Conservation (phyloP, 192 early-diverging fungal genomes). For the Coemansia sp. region DNA sequence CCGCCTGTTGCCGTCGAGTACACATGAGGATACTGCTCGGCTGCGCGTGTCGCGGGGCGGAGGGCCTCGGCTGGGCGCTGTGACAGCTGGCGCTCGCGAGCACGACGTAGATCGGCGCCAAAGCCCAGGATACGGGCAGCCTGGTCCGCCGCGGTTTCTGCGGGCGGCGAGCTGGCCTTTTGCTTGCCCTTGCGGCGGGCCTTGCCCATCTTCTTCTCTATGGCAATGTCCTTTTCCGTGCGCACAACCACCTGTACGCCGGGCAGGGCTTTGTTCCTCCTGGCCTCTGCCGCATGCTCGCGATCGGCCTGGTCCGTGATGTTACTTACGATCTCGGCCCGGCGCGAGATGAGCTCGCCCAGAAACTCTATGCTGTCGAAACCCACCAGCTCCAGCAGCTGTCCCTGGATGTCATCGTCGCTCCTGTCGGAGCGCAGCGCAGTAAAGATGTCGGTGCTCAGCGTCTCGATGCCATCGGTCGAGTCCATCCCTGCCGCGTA, state of each 20-base stretch:
- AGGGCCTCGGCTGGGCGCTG: conserved; percentile 22
- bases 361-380: conserved; percentile 46
- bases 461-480: conserved; percentile 12
- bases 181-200: conserved; percentile 19
- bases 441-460: conserved; percentile 27
- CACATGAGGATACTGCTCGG: conserved; percentile 70
- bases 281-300: conserved; percentile 7
- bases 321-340: conserved; percentile 17
- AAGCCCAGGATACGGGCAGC: conserved; percentile 29
- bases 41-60: conserved; percentile 9
- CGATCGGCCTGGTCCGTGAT: conserved; percentile 30
- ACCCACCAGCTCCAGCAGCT: conserved; percentile 44
- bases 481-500: conserved; percentile 6
- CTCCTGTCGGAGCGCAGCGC: conserved; percentile 22
- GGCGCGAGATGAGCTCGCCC: conserved; percentile 22
- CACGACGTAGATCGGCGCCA: conserved; percentile 26
- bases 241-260: conserved; percentile 27
- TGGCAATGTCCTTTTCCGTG: conserved; percentile 18
- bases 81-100: conserved; percentile 42
- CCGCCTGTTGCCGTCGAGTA: conserved; percentile 56
- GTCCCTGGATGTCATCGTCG: conserved; percentile 40
- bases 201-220: conserved; percentile 29
- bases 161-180: not conserved
- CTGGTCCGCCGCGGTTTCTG: conserved; percentile 13
- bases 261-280: conserved; percentile 6